These are phyloP conservation scores for Colletotrichum tofieldiae DNA, from an alignment of 2,329 filamentous ascomycete species.

Conservation along the genomic window DNA sequence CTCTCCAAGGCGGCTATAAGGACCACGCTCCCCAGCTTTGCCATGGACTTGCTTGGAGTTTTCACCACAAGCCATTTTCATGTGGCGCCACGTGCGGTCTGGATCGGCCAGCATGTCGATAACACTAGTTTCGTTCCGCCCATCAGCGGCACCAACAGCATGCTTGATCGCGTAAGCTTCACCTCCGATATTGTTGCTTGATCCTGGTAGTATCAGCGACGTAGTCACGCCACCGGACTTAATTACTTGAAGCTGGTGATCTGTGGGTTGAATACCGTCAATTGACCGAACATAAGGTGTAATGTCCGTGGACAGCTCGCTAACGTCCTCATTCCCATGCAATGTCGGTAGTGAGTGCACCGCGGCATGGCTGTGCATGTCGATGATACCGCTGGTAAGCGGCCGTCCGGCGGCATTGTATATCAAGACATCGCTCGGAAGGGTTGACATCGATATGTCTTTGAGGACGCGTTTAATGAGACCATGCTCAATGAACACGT, in stretches of 20 bases:
- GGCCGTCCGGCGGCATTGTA: conserved; percentile 73
- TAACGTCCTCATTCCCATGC: conserved; percentile 70
- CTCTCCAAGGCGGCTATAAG: conserved; percentile 76
- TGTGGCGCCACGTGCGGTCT: conserved; percentile 76
- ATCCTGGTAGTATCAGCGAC: conserved; percentile 76
- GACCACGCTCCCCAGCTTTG: conserved; percentile 66
- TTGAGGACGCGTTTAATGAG: conserved; percentile 70
- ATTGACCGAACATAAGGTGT: conserved; percentile 79
- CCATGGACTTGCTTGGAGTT: conserved; percentile 77
- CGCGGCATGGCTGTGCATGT: conserved; percentile 80
- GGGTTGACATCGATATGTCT: conserved; percentile 56
- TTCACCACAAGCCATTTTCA: conserved; percentile 85
- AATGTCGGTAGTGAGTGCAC: conserved; percentile 71
- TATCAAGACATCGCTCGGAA: conserved; percentile 65
- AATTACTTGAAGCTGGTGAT: conserved; percentile 77
- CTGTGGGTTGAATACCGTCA: conserved; percentile 75
- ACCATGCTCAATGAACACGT: conserved; percentile 74
- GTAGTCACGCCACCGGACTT: conserved; percentile 81
- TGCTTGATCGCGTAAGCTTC: conserved; percentile 80
- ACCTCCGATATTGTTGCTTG: conserved; percentile 80
- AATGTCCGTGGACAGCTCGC: conserved; percentile 76
- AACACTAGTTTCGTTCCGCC: conserved; percentile 74
- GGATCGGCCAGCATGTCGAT: conserved; percentile 77
- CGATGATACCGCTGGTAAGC: conserved; percentile 78
- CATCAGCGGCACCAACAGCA: conserved; percentile 72